Evolutionary conservation across 2,329 filamentous ascomycete genomes (phyloP).

Genomic region (Nothophaeocryptopus gaeumannii): DNA sequence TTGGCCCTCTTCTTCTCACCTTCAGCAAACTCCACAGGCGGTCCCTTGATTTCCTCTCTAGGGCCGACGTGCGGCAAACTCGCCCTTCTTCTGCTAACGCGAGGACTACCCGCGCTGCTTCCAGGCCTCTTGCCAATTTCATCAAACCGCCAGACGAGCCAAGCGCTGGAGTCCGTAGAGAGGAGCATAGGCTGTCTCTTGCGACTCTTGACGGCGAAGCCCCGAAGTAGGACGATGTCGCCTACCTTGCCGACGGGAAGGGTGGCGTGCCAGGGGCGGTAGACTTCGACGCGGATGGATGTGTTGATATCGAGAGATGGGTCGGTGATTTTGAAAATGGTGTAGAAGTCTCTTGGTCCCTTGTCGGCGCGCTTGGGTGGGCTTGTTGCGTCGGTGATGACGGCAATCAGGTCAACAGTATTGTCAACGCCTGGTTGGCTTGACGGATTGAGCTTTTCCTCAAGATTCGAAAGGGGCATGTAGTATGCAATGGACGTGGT

Average conservation of each 20-base stretch:
- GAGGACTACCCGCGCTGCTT: conserved; percentile 20
- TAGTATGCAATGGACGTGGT: conserved; percentile 41
- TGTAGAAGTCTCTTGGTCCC: conserved; percentile 46
- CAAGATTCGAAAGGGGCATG: conserved; percentile 42
- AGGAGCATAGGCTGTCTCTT: conserved; percentile 38
- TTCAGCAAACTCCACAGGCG: conserved; percentile 45
- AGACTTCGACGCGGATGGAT: conserved; percentile 40
- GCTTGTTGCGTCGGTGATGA: conserved; percentile 39
- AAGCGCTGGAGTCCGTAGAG: conserved; percentile 44
- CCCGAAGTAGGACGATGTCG: conserved; percentile 46
- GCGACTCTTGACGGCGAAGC: conserved; percentile 43
- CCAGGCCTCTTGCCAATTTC: conserved; percentile 26
- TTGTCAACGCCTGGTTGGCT: conserved; percentile 30
- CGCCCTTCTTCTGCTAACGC: conserved; percentile 25
- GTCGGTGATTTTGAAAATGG: conserved; percentile 43
- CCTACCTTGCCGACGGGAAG: conserved; percentile 42
- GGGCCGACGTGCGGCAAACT: conserved; percentile 23
- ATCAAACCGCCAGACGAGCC: conserved; percentile 46
- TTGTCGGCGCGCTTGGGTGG: conserved; percentile 38
- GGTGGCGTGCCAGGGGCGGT: conserved; percentile 42
- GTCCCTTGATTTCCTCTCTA: conserved; percentile 46
- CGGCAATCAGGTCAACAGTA: conserved; percentile 45
- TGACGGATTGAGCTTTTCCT: conserved; percentile 40
- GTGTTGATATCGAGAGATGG: conserved; percentile 21
- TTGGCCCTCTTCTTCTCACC: conserved; percentile 44